Percentiles rank a stretch among this genome's conserved stretches.
Conservation (phyloP, 352 stramenopile species). For the Phytophthora crassamura region DNA sequence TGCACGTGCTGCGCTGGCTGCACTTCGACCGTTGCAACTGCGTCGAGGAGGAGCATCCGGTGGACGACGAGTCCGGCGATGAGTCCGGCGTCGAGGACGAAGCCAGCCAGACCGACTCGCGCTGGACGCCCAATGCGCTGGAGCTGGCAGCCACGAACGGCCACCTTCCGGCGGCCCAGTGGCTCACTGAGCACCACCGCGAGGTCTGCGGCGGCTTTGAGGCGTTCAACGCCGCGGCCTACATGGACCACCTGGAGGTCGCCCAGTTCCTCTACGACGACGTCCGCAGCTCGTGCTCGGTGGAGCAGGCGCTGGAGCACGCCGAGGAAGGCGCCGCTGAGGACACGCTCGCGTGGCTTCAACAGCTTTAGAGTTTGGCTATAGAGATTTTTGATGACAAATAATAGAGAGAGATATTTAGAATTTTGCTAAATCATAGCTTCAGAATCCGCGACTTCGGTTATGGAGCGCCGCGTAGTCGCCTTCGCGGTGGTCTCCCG, state of each 20-base stretch:
- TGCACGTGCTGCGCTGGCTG: slow-evolving; percentile 65
- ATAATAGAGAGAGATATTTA: slow-evolving; percentile 40
- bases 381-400: slow-evolving; percentile 28
- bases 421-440: not conserved
- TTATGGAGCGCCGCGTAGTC: slow-evolving; percentile 46
- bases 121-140: slow-evolving; percentile 62
- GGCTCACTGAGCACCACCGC: slow-evolving; percentile 60
- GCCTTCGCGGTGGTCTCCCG: slow-evolving; percentile 58
- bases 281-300: slow-evolving; percentile 51
- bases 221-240: slow-evolving; percentile 68
- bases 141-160: slow-evolving; percentile 72
- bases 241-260: slow-evolving; percentile 78
- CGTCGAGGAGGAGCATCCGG: slow-evolving; percentile 27
- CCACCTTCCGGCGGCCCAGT: slow-evolving; percentile 64
- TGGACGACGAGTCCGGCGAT: slow-evolving; percentile 20
- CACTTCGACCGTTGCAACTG: slow-evolving; percentile 40
- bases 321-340: slow-evolving; percentile 69
- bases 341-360: slow-evolving; percentile 65
- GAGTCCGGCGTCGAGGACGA: no score
- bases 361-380: slow-evolving; percentile 29
- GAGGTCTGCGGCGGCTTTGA: slow-evolving; percentile 57
- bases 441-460: no score
- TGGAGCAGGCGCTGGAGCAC: slow-evolving; percentile 67
- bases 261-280: slow-evolving; percentile 56
- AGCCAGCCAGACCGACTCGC: slow-evolving; percentile 11